Evolutionary conservation across 2,329 filamentous ascomycete genomes (phyloP), one percentile per base, ranked within the genome.

Genomic region (Penicillium nordicum): DNA sequence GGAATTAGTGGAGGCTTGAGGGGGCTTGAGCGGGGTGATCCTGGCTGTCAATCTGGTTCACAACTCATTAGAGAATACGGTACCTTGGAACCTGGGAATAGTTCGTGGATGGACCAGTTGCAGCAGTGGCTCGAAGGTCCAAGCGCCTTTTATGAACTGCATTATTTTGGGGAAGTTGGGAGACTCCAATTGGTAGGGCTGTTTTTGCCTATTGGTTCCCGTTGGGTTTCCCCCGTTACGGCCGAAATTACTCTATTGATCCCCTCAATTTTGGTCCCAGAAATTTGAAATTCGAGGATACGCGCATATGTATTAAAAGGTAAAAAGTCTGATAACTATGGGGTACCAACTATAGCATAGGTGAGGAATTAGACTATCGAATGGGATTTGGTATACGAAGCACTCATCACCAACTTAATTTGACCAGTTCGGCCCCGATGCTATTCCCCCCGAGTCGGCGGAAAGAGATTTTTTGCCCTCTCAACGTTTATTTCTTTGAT

Each of bases 31-130:
- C 34, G 53, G 42, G 25, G 25, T 43, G 38, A 60, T 48, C 57
- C 57, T 57, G 57, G 55, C 38, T 55, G 58, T 55, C 29, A 58
- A 59, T 60, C 51, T 32, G 30, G 36, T 55, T 57, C 34, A 50
- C 14, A 18, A 25, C 27, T 18, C 45, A 42, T 38, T 32, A 32
- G 37, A 52, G 41, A 21, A 21, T 10, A 12, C 21, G 21, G 21
- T 21, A 21, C 21, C 21, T 21, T 3, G 21, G 21, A 18, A 18
- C 18, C 18, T 18, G 18, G 18, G 41, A 21, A 21, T 10, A 12
- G 49, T 44, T 51, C 38, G 12, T 36, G 21, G 3, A 18, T 18
- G 18, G 18, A 18, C 18, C 18, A 18, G 18, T 18, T 16, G 5
- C 38, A 16, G 12, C 10, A 46, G 10, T 51, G 59, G 50, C 29